Percentiles rank a stretch among this genome's conserved stretches.
Conservation (phyloP, 139 green algal species). For the Chlamydomonas applanata region DNA sequence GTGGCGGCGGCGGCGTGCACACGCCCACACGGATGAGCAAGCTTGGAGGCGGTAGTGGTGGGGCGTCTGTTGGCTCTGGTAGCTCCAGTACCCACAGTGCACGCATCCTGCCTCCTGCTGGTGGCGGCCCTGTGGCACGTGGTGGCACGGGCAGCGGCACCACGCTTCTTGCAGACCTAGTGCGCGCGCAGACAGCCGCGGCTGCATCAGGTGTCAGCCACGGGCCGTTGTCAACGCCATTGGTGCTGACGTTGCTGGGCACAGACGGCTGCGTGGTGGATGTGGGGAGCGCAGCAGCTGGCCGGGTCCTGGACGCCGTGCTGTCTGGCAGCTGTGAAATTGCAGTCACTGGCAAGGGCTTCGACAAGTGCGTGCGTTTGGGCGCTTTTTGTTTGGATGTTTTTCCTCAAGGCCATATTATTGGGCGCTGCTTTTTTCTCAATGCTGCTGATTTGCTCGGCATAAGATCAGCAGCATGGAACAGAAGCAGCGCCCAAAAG, state of each 20-base stretch:
- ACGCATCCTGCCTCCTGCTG: too few species aligned
- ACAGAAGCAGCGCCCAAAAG: too few species aligned
- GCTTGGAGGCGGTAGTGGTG: too few species aligned
- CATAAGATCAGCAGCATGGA: too few species aligned
- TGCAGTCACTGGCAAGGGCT: conserved; percentile 68
- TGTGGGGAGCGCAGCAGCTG: conserved; percentile 1
- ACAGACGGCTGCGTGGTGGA: conserved; percentile 30
- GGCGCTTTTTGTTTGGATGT: too few species aligned
- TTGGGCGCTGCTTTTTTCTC: neutral
- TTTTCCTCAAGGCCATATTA: too few species aligned
- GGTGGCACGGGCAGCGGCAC: too few species aligned
- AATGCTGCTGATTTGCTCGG: too few species aligned
- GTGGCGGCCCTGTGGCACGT: too few species aligned
- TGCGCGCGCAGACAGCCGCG: neutral
- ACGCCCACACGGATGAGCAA: neutral
- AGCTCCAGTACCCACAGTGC: too few species aligned
- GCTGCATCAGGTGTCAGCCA: neutral
- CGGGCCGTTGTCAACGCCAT: neutral
- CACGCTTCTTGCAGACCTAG: neutral
- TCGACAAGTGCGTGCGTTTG: conserved; percentile 31
- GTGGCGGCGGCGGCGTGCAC: neutral
- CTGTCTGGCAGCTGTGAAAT: conserved; percentile 38
- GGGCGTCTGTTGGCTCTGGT: too few species aligned
- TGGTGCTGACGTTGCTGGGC: conserved; percentile 37
- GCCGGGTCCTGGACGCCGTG: conserved; percentile 12